A percentile compares a stretch with the other conserved stretches of the same genome.
phyloP scores from a whole-genome alignment of 2,329 filamentous ascomycete species.

The Sclerotinia minor region DNA sequence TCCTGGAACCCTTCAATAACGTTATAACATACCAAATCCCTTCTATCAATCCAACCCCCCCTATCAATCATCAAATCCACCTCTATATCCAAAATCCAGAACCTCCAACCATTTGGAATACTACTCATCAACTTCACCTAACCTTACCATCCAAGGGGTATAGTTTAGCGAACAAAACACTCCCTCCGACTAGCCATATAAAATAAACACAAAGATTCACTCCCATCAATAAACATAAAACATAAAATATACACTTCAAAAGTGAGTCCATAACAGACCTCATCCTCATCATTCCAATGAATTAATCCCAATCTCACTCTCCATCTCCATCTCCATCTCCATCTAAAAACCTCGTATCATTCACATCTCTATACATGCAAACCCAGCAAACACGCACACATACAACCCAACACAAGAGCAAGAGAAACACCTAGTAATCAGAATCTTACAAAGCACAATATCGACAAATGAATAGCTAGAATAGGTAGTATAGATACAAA shows the following conservation, averaged over 20 bases:
- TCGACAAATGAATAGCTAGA: not conserved
- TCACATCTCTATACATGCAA: not conserved
- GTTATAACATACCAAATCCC: not conserved
- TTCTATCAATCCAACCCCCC: not conserved
- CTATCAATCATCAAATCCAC: not conserved
- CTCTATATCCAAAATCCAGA: not conserved
- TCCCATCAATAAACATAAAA: not conserved
- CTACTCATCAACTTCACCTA: not conserved
- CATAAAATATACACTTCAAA: not conserved
- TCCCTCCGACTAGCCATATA: not conserved
- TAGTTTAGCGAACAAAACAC: not conserved
- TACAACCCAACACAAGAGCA: constrained; percentile 4
- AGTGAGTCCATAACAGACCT: not conserved
- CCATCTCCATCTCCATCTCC: not conserved
- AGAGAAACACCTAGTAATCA: too few species aligned
- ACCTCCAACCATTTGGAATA: not conserved
- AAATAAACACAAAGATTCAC: not conserved
- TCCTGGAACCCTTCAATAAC: not conserved
- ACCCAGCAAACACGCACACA: not conserved
- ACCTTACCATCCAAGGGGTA: not conserved
- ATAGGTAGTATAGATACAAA: not conserved
- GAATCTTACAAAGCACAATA: not conserved
- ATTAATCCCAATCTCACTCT: not conserved
- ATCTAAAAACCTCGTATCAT: not conserved
- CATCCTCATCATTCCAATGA: not conserved